A percentile compares a stretch with the other conserved stretches of the same genome.
These are phyloP conservation scores for Pleurozium schreberi DNA, from an alignment of 225 moss, liverwort and hornwort species.

Conservation along the genomic window DNA sequence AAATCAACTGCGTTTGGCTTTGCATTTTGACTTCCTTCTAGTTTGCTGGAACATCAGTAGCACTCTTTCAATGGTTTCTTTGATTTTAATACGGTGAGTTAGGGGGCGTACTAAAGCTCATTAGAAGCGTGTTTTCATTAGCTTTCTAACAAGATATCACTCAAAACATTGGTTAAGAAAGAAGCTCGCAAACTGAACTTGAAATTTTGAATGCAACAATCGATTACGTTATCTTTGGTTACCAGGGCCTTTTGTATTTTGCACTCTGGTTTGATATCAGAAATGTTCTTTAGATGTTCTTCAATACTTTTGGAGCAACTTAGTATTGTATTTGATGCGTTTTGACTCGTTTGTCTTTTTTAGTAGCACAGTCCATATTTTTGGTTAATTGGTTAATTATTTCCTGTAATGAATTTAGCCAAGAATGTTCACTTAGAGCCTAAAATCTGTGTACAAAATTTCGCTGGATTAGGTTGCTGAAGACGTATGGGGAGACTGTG, in stretches of 20 bases:
- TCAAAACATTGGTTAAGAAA: neutral
- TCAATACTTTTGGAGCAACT: neutral
- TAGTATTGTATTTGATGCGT: neutral
- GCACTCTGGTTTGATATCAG: neutral
- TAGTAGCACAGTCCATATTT: neutral
- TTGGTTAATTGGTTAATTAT: neutral
- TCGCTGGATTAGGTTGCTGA: conserved; percentile 33
- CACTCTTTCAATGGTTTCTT: neutral
- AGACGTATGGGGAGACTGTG: conserved; percentile 62
- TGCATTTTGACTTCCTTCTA: neutral
- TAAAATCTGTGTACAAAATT: neutral
- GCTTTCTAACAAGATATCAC: too few species aligned
- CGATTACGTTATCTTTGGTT: neutral
- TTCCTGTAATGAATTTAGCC: neutral
- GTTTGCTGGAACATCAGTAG: neutral
- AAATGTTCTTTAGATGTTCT: neutral
- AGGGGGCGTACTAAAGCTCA: neutral
- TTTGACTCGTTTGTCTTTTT: neutral
- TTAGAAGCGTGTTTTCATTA: neutral
- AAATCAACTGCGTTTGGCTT: neutral
- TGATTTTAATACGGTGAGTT: neutral
- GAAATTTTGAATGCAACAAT: neutral
- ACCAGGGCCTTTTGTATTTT: neutral
- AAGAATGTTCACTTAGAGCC: neutral
- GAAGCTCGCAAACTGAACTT: neutral